Percentiles rank a stretch among this genome's conserved stretches.
phyloP scores from a whole-genome alignment of 768 basidiomycete genomes.

The Pleurotus salmoneostramineus region DNA sequence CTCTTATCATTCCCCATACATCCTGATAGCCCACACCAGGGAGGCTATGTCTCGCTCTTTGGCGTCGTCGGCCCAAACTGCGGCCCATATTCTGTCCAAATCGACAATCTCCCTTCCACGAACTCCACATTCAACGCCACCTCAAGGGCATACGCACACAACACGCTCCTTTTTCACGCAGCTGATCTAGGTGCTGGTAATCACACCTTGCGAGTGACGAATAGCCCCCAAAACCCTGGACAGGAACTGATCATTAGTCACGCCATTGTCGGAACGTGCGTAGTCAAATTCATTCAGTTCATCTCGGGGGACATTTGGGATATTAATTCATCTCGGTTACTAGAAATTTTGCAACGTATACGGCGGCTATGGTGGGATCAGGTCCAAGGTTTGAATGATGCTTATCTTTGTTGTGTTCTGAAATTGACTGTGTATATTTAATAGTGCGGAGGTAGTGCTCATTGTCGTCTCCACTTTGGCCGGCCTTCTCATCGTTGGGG shows the following conservation, averaged over 20 bases:
- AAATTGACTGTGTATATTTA: background rate
- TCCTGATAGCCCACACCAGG: conserved; percentile 7
- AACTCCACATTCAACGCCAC: conserved; percentile 15
- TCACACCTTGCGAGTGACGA: conserved; percentile 28
- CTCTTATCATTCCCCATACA: background rate
- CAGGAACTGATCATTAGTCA: conserved; percentile 24
- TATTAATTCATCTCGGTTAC: background rate
- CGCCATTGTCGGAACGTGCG: conserved; percentile 16
- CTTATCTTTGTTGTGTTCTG: background rate
- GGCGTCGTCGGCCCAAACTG: conserved; percentile 32
- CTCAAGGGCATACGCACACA: conserved; percentile 16
- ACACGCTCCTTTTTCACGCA: conserved; percentile 26
- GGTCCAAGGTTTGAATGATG: background rate
- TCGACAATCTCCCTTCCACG: conserved; percentile 19
- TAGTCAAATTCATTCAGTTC: background rate
- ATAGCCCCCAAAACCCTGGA: conserved; percentile 16
- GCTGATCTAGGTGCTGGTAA: conserved; percentile 20
- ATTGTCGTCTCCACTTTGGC: background rate
- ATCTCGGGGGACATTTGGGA: background rate
- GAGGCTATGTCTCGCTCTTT: conserved; percentile 31
- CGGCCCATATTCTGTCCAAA: conserved; percentile 23
- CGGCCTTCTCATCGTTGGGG: background rate
- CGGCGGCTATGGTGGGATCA: background rate
- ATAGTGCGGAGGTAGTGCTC: background rate
- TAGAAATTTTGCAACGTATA: background rate